Evolutionary conservation across 2,329 filamentous ascomycete species (phyloP).

Genomic region (Penicillium verrucosum): DNA sequence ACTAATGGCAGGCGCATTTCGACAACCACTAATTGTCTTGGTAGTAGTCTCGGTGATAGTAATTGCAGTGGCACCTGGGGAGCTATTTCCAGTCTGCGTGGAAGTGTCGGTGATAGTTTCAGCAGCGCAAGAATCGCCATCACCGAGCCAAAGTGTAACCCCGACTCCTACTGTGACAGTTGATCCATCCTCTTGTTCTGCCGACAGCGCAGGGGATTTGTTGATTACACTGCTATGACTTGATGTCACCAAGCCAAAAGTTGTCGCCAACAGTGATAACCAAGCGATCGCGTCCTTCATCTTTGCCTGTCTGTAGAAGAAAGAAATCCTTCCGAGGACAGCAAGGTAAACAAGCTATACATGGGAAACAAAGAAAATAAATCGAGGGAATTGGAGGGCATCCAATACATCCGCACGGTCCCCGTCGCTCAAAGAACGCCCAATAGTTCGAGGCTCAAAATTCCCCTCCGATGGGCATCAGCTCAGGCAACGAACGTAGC

Average conservation of each 20-base stretch:
- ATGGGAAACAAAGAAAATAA: not conserved
- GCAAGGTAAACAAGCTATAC: not conserved
- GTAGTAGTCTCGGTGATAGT: not conserved
- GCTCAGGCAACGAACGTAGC: not conserved
- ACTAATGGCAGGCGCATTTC: not conserved
- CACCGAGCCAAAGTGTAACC: conserved; percentile 10
- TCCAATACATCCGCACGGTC: not conserved
- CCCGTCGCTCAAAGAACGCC: not conserved
- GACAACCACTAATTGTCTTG: not conserved
- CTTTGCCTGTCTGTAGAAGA: not conserved
- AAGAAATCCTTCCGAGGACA: not conserved
- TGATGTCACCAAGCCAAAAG: not conserved
- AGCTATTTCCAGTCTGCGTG: not conserved
- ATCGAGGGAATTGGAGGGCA: not conserved
- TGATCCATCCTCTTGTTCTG: not conserved
- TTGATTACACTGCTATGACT: not conserved
- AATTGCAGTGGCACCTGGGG: not conserved
- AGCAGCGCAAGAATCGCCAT: conserved; percentile 1
- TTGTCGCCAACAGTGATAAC: conserved; percentile 13
- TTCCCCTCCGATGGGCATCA: not conserved
- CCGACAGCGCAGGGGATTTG: not conserved
- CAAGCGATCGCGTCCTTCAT: conserved; percentile 12
- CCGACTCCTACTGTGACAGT: conserved; percentile 2
- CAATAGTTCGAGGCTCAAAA: not conserved
- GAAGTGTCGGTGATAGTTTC: not conserved